Conservation (phyloP, 2,329 filamentous ascomycete genomes). For the Pseudonectria foliicola region DNA sequence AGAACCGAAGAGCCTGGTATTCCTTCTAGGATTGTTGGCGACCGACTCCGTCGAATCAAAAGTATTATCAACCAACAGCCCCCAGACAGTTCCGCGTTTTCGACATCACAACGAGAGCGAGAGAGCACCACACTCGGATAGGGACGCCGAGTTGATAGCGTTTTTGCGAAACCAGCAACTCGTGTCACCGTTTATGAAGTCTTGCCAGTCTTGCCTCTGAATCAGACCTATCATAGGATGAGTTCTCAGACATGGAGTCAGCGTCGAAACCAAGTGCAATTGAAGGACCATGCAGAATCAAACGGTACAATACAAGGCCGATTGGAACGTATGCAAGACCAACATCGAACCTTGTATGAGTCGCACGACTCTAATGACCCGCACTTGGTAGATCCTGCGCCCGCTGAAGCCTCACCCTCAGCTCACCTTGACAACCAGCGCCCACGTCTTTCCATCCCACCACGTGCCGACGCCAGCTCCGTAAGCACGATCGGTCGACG, state of each 20-base stretch:
- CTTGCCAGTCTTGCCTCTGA: conserved; percentile 10
- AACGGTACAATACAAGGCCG: conserved; percentile 1
- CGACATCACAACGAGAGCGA: conserved; percentile 13
- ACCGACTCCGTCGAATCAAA: conserved; percentile 23
- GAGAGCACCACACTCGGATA: conserved; percentile 21
- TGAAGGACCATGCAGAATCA: conserved; percentile 1
- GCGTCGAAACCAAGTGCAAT: background rate
- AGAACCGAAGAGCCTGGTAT: conserved; percentile 8
- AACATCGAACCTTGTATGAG: background rate
- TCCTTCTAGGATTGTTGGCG: conserved; percentile 21
- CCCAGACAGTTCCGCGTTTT: conserved; percentile 1
- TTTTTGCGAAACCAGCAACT: conserved; percentile 20
- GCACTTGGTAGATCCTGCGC: conserved; percentile 1
- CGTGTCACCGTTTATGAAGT: conserved; percentile 17
- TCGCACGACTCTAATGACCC: background rate
- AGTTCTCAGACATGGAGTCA: conserved; percentile 8
- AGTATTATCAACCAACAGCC: conserved; percentile 12
- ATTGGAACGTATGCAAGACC: conserved; percentile 1
- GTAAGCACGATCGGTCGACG: conserved; percentile 30
- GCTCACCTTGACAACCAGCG: conserved; percentile 1
- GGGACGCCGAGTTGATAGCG: conserved; percentile 19
- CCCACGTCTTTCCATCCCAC: conserved; percentile 3
- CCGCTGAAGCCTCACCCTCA: conserved; percentile 2
- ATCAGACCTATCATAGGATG: conserved; percentile 15
- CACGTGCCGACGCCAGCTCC: conserved; percentile 15